Conservation (phyloP, 306 rosid genomes). For the Comarum palustre region DNA sequence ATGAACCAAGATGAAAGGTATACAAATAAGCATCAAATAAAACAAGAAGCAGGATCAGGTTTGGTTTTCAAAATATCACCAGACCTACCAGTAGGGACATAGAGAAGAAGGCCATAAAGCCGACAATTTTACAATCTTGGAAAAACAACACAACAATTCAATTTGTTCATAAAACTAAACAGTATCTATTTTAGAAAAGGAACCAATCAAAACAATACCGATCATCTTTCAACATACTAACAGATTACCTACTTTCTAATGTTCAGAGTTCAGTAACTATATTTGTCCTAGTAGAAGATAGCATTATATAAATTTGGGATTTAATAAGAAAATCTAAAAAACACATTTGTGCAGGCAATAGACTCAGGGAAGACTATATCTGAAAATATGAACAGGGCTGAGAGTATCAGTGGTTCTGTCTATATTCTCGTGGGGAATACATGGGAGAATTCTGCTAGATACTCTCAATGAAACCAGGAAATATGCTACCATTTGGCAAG, state of each 20-base stretch:
- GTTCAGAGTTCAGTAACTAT: not conserved
- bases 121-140: not conserved
- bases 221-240: not conserved
- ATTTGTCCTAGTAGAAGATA: not conserved
- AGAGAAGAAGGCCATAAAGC: not conserved
- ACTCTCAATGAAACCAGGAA: not conserved
- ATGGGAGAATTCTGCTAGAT: not conserved
- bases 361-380: not conserved
- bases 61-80: not conserved
- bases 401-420: not conserved
- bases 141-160: not conserved
- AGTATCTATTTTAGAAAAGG: not conserved
- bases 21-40: not conserved
- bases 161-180: not conserved
- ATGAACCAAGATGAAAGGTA: not conserved
- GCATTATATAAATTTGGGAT: not conserved
- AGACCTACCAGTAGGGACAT: too few species aligned
- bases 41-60: not conserved
- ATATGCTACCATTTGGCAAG: not conserved
- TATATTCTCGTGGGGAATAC: not conserved
- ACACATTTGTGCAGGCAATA: not conserved
- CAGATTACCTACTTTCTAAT: not conserved
- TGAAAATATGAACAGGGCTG: not conserved
- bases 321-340: not conserved
- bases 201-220: not conserved